These are phyloP conservation scores for Plenodomus tracheiphilus DNA, from an alignment of 2,329 filamentous ascomycete genomes.

Conservation along the genomic window DNA sequence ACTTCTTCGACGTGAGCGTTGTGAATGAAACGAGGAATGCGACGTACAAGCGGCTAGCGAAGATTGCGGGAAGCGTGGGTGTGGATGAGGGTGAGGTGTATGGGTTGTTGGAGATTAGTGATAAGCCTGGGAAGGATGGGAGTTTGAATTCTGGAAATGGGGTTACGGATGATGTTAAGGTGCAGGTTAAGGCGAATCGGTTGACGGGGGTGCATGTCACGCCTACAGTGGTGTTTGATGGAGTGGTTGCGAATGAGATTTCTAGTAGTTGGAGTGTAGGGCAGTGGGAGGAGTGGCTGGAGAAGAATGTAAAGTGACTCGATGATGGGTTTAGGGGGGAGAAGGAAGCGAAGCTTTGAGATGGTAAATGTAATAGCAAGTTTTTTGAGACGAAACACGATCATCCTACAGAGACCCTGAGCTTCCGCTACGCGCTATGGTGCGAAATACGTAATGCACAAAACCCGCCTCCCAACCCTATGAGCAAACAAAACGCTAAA, in stretches of 20 bases:
- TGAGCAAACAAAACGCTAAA: too few relatives aligned
- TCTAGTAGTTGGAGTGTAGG: constrained; percentile 76
- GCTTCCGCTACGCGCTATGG: not conserved
- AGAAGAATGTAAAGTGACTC: constrained; percentile 63
- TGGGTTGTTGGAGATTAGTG: constrained; percentile 67
- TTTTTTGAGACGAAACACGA: too few relatives aligned
- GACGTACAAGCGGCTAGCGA: constrained; percentile 79
- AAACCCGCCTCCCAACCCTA: not conserved
- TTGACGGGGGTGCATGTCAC: constrained; percentile 86
- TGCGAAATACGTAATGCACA: not conserved
- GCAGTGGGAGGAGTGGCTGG: constrained; percentile 86
- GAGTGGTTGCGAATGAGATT: constrained; percentile 77
- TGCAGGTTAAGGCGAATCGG: constrained; percentile 77
- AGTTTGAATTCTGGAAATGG: constrained; percentile 76
- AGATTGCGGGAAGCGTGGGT: constrained; percentile 70
- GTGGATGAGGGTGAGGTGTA: constrained; percentile 73
- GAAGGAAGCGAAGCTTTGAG: not conserved
- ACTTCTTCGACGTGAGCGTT: constrained; percentile 83
- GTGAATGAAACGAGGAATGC: constrained; percentile 82
- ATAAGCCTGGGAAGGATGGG: constrained; percentile 68
- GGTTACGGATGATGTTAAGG: constrained; percentile 83
- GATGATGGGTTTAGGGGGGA: too few relatives aligned
- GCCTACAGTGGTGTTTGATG: constrained; percentile 87
- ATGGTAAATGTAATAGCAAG: not conserved
- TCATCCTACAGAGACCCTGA: not conserved